Conservation (phyloP, 164 flowering plant genomes). For the Vitis riparia region DNA sequence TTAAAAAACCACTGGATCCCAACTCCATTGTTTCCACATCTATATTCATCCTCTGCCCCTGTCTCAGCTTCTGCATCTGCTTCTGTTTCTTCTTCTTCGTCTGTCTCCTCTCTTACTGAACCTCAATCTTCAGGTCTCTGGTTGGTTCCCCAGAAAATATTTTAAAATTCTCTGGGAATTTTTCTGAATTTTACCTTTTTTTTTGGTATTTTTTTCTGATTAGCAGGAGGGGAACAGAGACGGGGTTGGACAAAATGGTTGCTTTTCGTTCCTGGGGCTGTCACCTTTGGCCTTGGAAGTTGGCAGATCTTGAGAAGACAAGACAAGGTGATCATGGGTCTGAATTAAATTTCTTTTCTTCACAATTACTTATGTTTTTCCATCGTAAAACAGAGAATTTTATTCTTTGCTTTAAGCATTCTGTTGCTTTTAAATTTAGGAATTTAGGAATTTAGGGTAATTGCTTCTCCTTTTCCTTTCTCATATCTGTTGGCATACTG, state of each 20-base stretch:
- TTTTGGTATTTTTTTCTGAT: conserved; percentile 1
- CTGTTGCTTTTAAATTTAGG: not conserved
- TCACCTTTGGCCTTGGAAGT: conserved; percentile 91
- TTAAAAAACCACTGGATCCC: conserved; percentile 9
- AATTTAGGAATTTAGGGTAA: not conserved
- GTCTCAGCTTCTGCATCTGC: not conserved
- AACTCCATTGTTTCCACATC: conserved; percentile 13
- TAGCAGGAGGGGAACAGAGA: conserved; percentile 33
- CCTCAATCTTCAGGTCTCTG: conserved; percentile 19
- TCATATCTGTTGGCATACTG: no score
- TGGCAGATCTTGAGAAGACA: conserved; percentile 89
- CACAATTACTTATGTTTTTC: not conserved
- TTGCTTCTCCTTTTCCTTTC: no score
- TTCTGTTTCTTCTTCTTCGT: conserved; percentile 5
- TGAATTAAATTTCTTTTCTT: not conserved
- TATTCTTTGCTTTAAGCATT: not conserved
- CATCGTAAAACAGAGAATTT: no score
- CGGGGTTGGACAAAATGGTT: conserved; percentile 69
- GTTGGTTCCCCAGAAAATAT: conserved; percentile 7
- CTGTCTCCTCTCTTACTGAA: conserved; percentile 19
- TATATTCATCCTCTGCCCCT: conserved; percentile 12
- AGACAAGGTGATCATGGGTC: conserved; percentile 49
- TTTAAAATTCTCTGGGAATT: conserved; percentile 6
- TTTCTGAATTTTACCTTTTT: not conserved
- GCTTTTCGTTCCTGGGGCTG: conserved; percentile 84